Evolutionary conservation across 1,139 yeast species (phyloP), one percentile per base, ranked within the genome.

Genomic region (Sugiyamaella xylanicola): DNA sequence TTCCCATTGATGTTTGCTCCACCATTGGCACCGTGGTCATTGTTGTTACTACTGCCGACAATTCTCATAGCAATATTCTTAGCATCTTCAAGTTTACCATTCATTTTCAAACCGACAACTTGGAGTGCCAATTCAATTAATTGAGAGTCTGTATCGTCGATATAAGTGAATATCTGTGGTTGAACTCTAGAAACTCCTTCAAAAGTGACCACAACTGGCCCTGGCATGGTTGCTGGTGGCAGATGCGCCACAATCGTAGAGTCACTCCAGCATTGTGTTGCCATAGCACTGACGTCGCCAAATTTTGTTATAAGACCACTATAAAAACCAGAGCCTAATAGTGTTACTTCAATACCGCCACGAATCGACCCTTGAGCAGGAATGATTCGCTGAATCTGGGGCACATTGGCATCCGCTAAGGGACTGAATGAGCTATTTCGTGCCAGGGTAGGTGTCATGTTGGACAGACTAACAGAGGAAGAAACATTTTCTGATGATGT

Each of bases 241-340:
- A 92, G 75, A 65, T 88, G 92, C 0, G 97, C 90, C 2, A 93
- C 96, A 58, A 93, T 87, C 0, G 99, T 93, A 2, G 95, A 82
- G 46, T 88, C 95, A 48, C 95, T 89, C 98, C 98, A 93, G 71
- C 96, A 91, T 68, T 91, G 97, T 1, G 97, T 90, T 1, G 96
- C 88, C 51, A 89, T 75, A 0, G 97, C 93, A 60, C 80, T 78
- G 65, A 84, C 85, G 4, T 88, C 83, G 47, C 99, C 99, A 73
- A 93, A 93, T 69, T 87, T 86, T 19, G 92, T 96, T 37, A 78
- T 76, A 60, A 91, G 77, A 1, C 95, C 96, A 13, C 88, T 87
- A 56, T 85, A 83, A 76, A 93, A 92, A 60, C 91, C 89, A 55
- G 84, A 80, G 2, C 99, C 99, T 45, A 93, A 76, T 48, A 93